Conservation (phyloP, 169 alveolate species). For the Eimeria falciformis region DNA sequence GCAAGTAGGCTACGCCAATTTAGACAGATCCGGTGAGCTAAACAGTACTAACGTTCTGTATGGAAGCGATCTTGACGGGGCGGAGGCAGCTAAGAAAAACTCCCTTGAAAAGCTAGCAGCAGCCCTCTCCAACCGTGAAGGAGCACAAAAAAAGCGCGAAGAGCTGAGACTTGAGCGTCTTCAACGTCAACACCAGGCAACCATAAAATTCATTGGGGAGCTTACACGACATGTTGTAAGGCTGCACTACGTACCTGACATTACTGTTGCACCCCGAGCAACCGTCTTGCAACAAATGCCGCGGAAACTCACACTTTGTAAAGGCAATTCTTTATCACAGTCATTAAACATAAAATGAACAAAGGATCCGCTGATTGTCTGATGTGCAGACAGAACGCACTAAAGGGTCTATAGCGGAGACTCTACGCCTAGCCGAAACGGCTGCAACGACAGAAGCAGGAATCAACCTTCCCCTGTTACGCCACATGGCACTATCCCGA, state of each 20-base stretch:
- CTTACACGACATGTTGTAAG: slow-evolving; percentile 41
- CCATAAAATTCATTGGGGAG: slow-evolving; percentile 40
- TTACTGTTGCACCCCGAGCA: neutral
- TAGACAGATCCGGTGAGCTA: neutral
- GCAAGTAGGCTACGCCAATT: neutral
- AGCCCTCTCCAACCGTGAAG: slow-evolving; percentile 57
- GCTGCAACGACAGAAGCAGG: slow-evolving; percentile 44
- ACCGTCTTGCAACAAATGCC: neutral
- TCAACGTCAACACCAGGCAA: slow-evolving; percentile 42
- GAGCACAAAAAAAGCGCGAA: slow-evolving; percentile 22
- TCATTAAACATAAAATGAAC: too few relatives aligned
- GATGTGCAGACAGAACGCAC: slow-evolving; percentile 59
- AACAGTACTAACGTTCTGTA: neutral
- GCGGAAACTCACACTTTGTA: neutral
- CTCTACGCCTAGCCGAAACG: slow-evolving; percentile 12
- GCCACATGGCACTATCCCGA: slow-evolving; percentile 61
- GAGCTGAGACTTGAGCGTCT: slow-evolving; percentile 30
- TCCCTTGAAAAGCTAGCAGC: slow-evolving; percentile 43
- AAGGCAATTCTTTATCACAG: too few relatives aligned
- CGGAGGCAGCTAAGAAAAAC: slow-evolving; percentile 15
- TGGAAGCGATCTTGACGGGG: slow-evolving; percentile 16
- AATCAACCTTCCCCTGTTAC: slow-evolving; percentile 34
- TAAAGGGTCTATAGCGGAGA: neutral
- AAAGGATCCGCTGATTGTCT: too few relatives aligned
- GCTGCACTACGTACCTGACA: neutral